phyloP scores from a whole-genome alignment of 2,329 filamentous ascomycete species.

The Clonostachys rhizophaga region DNA sequence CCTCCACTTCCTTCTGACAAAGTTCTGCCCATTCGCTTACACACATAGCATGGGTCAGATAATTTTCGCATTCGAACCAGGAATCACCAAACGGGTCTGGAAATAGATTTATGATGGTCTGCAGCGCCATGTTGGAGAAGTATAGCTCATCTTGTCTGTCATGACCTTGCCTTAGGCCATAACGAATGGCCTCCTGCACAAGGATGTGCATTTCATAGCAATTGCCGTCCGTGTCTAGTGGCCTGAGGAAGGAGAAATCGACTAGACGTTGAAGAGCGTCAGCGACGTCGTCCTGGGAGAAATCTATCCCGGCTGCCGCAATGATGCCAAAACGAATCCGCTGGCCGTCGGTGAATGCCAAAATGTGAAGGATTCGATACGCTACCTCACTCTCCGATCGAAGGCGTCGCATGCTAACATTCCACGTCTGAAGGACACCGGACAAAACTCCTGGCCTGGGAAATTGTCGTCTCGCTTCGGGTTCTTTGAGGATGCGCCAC shows the following conservation, averaged over 20 bases:
- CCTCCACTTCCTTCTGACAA: too few relatives aligned
- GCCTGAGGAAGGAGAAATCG: slow-evolving; percentile 21
- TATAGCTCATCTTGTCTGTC: too few relatives aligned
- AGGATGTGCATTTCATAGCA: slow-evolving; percentile 23
- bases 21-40: too few relatives aligned
- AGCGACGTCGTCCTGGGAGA: neutral
- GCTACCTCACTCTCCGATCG: neutral
- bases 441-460: neutral
- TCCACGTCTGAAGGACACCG: neutral
- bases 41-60: too few relatives aligned
- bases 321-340: neutral
- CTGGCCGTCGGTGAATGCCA: neutral
- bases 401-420: neutral
- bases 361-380: neutral
- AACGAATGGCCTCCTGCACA: slow-evolving; percentile 17
- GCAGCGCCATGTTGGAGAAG: too few relatives aligned
- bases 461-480: neutral
- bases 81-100: too few relatives aligned
- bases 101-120: too few relatives aligned
- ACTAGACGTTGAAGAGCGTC: neutral
- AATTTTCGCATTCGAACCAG: too few relatives aligned
- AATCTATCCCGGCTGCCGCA: neutral
- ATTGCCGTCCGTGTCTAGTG: slow-evolving; percentile 1
- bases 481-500: neutral
- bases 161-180: slow-evolving; percentile 1